Base-by-base conservation (phyloP, 2,329 filamentous ascomycete species). In the Apiospora aurea region DNA sequence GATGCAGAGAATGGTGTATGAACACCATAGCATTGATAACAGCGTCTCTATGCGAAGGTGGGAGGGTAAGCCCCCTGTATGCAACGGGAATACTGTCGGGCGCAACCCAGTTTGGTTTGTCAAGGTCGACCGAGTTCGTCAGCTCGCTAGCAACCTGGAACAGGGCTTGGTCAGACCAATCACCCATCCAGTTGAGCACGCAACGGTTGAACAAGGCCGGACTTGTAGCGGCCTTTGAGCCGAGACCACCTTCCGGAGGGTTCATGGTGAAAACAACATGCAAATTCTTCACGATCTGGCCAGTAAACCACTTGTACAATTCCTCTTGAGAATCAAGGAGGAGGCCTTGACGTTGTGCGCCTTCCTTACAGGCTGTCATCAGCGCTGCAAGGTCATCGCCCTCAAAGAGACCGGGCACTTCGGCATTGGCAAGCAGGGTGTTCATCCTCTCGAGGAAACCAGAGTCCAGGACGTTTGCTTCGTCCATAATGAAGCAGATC, bases 201-300 rank as follows among this genome's bases (percentile, higher is more conserved):
- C 96, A 99, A 88, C 96, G 93, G 86, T 99, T 99, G 92, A 99
- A 99, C 79, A 99, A 85, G 53, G 96, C 96, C 73, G 96, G 96
- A 88, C 95, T 98, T 3, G 97, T 99, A 41, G 96, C 97, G 71
- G 96, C 96, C 85, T 98, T 98, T 44, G 95, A 97, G 1, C 94
- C 96, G 11, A 99, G 85, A 0, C 96, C 96, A 77, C 96, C 96
- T 80, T 98, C 94, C 0, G 96, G 97, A 18, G 96, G 96, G 82
- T 99, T 99, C 96, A 99, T 99, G 3, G 96, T 99, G 82, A 99
- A 99, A 29, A 99, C 96, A 67, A 99, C 96, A 79, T 99, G 96
- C 53, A 99, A 85, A 80, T 99, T 99, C 86, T 97, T 97, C 81
- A 99, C 94, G 78, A 99, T 98, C 82, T 99, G 96, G 78, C 97